These are phyloP conservation scores for Metschnikowia amazonensis DNA, from an alignment of 805 yeast genomes.

Conservation along the genomic window DNA sequence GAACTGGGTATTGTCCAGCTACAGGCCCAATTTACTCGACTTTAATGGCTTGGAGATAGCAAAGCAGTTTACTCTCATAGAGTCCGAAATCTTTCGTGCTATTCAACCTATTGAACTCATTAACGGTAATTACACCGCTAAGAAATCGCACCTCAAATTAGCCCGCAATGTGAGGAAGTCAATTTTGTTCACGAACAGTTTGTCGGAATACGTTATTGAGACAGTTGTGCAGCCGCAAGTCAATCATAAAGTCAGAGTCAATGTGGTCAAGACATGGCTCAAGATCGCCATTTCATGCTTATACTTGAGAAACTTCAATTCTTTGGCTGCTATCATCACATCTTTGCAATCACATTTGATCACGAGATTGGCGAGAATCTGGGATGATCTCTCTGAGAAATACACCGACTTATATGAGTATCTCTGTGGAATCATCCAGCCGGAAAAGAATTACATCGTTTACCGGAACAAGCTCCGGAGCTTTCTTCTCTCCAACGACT, in stretches of 20 bases:
- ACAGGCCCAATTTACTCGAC: slow-evolving; percentile 50
- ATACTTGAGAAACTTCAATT: slow-evolving; percentile 71
- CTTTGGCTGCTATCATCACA: slow-evolving; percentile 75
- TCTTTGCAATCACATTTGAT: slow-evolving; percentile 69
- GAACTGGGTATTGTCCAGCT: slow-evolving; percentile 55
- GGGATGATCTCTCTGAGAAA: slow-evolving; percentile 57
- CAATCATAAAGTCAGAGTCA: slow-evolving; percentile 46
- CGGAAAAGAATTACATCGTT: slow-evolving; percentile 66
- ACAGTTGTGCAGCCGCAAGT: slow-evolving; percentile 55
- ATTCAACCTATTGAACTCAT: slow-evolving; percentile 64
- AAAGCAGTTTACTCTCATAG: slow-evolving; percentile 71
- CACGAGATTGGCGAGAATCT: slow-evolving; percentile 56
- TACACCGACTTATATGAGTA: slow-evolving; percentile 61
- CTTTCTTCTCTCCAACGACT: slow-evolving; percentile 46
- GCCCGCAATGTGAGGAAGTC: slow-evolving; percentile 64
- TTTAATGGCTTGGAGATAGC: slow-evolving; percentile 72
- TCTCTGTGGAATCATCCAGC: slow-evolving; percentile 65
- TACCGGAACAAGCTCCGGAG: slow-evolving; percentile 62
- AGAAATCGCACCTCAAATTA: slow-evolving; percentile 52
- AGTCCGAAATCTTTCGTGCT: slow-evolving; percentile 59
- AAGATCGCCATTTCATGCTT: slow-evolving; percentile 69
- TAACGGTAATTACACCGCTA: slow-evolving; percentile 59
- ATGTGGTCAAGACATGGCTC: slow-evolving; percentile 64
- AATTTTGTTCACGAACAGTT: slow-evolving; percentile 62
- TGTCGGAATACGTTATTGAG: slow-evolving; percentile 71